Base-by-base conservation (phyloP, 1,284 basidiomycete species). In the Meripilus lineatus region DNA sequence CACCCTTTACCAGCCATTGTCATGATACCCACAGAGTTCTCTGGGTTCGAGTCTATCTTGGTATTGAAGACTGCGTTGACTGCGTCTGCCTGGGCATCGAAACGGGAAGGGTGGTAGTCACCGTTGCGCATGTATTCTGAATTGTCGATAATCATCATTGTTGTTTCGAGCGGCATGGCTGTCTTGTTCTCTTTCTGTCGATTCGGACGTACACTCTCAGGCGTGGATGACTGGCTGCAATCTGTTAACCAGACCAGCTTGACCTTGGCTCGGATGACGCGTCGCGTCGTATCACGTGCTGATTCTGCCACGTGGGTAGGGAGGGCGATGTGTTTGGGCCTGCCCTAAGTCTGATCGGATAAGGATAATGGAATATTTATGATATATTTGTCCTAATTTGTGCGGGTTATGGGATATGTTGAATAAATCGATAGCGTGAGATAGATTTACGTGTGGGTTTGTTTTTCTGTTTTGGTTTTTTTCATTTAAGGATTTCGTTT, bases 11-110 rank as follows among this genome's bases (percentile, higher is more conserved):
- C 88, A 21, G 93, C 95, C 89, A 96, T 95, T 32, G 93, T 94
- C 93, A 99, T 96, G 45, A 98, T 69, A 5, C 95, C 95, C 42
- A 97, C 93, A 13, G 92, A 93, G 68, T 90, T 97, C 71, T 99
- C 96, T 21, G 95, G 93, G 69, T 99, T 96, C 32, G 89, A 85
- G 64, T 92, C 86, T 51, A 89, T 89, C 77, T 99, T 99, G 46
- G 90, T 85, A 60, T 88, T 84, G 67, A 97, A 96, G 57, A 98
- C 77, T 46, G 86, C 81, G 50, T 82, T 93, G 50, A 94, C 89
- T 3, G 95, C 92, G 67, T 99, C 94, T 13, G 84, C 70, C 67
- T 98, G 95, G 1, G 94, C 91, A 43, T 89, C 84, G 64, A 93
- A 93, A 52, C 84, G 80, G 24, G 85, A 87, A 26, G 93, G 93